Evolutionary conservation across 768 basidiomycete species (phyloP).

Genomic region (Macrolepiota fuliginosa): DNA sequence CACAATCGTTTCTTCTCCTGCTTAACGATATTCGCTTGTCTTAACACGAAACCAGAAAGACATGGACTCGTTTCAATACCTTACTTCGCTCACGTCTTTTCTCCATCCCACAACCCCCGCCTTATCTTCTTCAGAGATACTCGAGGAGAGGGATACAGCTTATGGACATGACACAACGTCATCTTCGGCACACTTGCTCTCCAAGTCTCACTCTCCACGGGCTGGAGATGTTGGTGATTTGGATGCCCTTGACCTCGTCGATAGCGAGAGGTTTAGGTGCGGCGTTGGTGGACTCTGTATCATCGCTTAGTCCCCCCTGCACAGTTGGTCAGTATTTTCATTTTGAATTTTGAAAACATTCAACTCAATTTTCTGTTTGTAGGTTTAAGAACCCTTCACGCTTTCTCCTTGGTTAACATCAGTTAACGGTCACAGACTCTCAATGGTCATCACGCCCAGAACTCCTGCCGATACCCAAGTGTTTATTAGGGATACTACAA

Average conservation of each 20-base stretch:
- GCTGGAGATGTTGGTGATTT: neutral
- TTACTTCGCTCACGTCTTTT: neutral
- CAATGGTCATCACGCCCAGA: too few relatives aligned
- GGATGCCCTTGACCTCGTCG: neutral
- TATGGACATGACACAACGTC: neutral
- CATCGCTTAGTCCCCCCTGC: neutral
- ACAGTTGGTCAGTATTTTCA: neutral
- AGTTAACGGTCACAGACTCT: too few relatives aligned
- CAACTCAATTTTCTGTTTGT: neutral
- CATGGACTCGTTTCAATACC: neutral
- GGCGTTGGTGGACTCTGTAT: neutral
- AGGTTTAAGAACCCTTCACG: neutral
- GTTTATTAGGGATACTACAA: too few relatives aligned
- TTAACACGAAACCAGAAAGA: neutral
- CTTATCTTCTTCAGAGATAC: neutral
- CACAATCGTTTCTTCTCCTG: neutral
- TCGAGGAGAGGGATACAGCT: neutral
- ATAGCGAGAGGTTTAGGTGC: neutral
- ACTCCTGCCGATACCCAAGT: too few relatives aligned
- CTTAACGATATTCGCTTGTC: neutral
- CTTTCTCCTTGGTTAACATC: neutral
- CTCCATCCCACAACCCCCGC: neutral
- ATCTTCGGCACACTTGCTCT: neutral
- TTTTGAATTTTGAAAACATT: neutral
- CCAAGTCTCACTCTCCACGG: neutral